Percentiles rank a stretch among this genome's conserved stretches.
phyloP scores from a whole-genome alignment of 2,329 filamentous ascomycete species.

The Leptographium procerum region DNA sequence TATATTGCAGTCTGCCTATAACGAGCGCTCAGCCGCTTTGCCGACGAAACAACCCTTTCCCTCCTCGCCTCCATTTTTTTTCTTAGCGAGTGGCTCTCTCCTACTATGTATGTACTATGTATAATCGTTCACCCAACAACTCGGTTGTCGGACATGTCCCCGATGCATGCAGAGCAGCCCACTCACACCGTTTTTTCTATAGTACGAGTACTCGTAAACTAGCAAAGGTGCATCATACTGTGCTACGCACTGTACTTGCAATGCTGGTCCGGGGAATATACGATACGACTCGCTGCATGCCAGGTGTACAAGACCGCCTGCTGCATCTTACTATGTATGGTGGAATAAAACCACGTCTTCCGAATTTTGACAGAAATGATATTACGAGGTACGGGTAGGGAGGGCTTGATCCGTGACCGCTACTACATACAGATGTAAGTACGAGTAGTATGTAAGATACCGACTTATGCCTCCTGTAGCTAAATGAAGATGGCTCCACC shows the following conservation, averaged over 20 bases:
- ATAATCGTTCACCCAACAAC: background rate
- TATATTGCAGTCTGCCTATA: background rate
- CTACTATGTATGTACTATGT: background rate
- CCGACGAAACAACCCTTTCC: slow-evolving; percentile 1
- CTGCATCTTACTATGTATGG: background rate
- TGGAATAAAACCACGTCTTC: background rate
- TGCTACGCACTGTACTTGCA: background rate
- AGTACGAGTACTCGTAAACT: background rate
- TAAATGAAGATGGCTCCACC: background rate
- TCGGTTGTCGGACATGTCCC: background rate
- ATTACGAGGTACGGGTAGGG: no score
- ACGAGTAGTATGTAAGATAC: no score
- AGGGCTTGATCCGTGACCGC: background rate
- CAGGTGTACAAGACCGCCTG: background rate
- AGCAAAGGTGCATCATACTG: background rate
- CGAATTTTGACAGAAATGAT: background rate
- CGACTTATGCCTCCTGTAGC: background rate
- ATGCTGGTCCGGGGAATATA: background rate
- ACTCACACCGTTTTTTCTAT: slow-evolving; percentile 1
- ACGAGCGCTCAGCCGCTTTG: background rate
- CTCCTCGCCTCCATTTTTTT: background rate
- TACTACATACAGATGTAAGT: no score
- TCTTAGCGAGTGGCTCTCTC: background rate
- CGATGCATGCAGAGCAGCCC: background rate
- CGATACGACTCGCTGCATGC: background rate